Base-by-base conservation (phyloP, 495 filamentous ascomycete species). In the Penicillium bovifimosum region DNA sequence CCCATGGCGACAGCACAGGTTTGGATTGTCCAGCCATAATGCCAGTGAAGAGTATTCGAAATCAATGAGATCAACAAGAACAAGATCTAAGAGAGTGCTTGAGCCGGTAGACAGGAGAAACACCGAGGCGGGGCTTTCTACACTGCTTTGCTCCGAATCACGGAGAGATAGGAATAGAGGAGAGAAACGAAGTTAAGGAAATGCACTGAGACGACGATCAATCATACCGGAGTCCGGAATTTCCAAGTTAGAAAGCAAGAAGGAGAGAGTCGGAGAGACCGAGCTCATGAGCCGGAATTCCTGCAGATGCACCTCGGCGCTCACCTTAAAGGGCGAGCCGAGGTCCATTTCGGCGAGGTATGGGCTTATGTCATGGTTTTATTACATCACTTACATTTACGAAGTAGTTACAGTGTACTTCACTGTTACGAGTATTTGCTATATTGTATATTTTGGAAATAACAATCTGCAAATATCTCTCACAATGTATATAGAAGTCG, bases 1-100 rank as follows among this genome's bases (percentile, higher is more conserved):
- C 92, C 95, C 95, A 97, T 47, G 95, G 90, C 20, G 93, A 90
- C 52, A 99, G 80, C 26, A 72, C 80, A 49, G 84, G 83, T 69
- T 93, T 95, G 33, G 91, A 91, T 71, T 88, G 88, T 40, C 72
- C 85, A 41, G 84, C 75, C 91, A 96, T 96, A 49, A 32, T 67
- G 39, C 16, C 46, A 13, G 17, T 13, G 20, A 14, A 42, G 3
- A 18, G 13, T 42, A 34, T 42, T 27, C 20, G 36, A 47, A 48
- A 53, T 42, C 47, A 42, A 50, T 7, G 52, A 49, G 32, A 6
- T 11, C 32, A 26, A 40, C 14, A 11, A 38, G 46, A 49, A 56
- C 45, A 48, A 40, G 9, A 24, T 42, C 16, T 41, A 28, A n/a
- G 29, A 59, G 44, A 50, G 16, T 46, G 40, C 26, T 48, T 26